Conservation (phyloP, 768 basidiomycete species). For the Termitomyces sp. region DNA sequence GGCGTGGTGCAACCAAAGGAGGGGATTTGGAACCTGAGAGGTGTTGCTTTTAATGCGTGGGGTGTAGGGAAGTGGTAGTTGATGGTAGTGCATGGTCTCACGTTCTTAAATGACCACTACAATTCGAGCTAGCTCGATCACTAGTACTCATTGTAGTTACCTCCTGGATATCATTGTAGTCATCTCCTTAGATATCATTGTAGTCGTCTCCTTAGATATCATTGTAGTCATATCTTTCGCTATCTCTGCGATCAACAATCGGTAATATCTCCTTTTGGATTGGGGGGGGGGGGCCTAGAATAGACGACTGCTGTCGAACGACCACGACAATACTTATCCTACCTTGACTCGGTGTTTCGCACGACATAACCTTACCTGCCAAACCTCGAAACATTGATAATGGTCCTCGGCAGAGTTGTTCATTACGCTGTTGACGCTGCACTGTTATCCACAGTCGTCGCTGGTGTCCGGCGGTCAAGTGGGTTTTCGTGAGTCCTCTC, state of each 20-base stretch:
- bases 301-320: not conserved
- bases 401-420: constrained; percentile 66
- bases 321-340: not conserved
- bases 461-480: constrained; percentile 86
- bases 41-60: constrained; percentile 56
- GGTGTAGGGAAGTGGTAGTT: constrained; percentile 17
- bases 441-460: constrained; percentile 82
- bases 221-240: no score
- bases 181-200: no score
- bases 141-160: no score
- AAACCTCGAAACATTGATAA: constrained; percentile 17
- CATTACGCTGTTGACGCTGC: constrained; percentile 85
- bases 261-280: not conserved
- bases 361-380: not conserved
- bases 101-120: no score
- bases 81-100: no score
- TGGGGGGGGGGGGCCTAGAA: not conserved
- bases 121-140: no score
- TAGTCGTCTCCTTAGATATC: no score
- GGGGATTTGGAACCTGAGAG: constrained; percentile 60
- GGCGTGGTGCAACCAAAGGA: constrained; percentile 46
- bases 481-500: constrained; percentile 73
- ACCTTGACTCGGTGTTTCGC: not conserved
- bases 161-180: no score
- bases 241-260: not conserved